phyloP scores from a whole-genome alignment of 768 basidiomycete species.

The Auriscalpium vulgare region DNA sequence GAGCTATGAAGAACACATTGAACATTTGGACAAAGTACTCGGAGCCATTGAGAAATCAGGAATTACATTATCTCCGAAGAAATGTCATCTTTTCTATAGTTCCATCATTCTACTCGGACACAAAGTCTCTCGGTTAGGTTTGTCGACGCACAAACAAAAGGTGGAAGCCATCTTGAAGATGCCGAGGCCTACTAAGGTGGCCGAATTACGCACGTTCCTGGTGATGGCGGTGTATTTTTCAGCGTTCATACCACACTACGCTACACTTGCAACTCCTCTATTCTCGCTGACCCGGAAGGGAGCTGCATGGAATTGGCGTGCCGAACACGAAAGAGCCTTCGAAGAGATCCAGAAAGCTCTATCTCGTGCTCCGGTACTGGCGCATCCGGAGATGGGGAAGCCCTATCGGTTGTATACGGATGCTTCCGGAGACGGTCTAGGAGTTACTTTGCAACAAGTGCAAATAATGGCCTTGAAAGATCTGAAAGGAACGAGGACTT shows the following conservation, averaged over 20 bases:
- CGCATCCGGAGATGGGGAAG: slow-evolving; percentile 10
- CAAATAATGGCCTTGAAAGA: slow-evolving; percentile 15
- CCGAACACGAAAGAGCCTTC: slow-evolving; percentile 15
- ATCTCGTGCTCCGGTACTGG: slow-evolving; percentile 13
- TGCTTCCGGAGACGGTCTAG: slow-evolving; percentile 19
- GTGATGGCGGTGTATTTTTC: slow-evolving; percentile 22
- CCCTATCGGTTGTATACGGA: slow-evolving; percentile 21
- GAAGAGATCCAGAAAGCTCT: slow-evolving; percentile 16
- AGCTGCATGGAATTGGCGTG: slow-evolving; percentile 15
- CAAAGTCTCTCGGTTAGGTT: too few species aligned
- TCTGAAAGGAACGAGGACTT: too few species aligned
- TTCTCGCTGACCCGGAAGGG: slow-evolving; percentile 18
- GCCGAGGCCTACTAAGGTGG: too few species aligned
- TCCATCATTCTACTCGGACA: too few species aligned
- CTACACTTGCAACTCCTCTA: slow-evolving; percentile 18
- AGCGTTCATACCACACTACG: slow-evolving; percentile 18
- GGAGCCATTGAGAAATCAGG: too few species aligned
- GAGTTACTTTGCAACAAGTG: slow-evolving; percentile 17
- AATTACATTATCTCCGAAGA: too few species aligned
- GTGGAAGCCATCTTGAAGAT: too few species aligned
- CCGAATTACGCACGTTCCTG: too few species aligned
- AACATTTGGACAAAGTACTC: too few species aligned
- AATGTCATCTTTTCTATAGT: too few species aligned
- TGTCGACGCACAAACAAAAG: too few species aligned
- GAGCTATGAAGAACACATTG: too few species aligned